A percentile compares a stretch with the other conserved stretches of the same genome.
These are phyloP conservation scores for Tolypocladium guangdongense DNA, from an alignment of 2,329 filamentous ascomycete genomes.

Conservation along the genomic window DNA sequence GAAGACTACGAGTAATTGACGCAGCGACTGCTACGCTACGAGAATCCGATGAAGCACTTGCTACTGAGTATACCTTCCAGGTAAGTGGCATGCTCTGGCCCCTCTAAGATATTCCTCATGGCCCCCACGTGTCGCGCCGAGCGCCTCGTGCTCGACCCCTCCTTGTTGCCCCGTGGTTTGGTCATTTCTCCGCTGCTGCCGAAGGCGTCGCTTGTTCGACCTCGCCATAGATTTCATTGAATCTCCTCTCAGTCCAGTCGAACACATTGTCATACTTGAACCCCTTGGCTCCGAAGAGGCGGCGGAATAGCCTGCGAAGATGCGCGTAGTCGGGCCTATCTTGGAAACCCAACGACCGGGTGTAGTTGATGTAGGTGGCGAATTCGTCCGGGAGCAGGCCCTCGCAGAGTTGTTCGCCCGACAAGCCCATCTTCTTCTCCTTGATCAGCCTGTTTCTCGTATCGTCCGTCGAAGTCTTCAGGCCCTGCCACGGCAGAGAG, in stretches of 20 bases:
- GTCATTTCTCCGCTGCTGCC: too few relatives aligned
- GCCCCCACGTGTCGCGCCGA: too few relatives aligned
- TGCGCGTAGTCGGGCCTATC: constrained; percentile 70
- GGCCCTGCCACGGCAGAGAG: too few relatives aligned
- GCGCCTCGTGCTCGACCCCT: too few relatives aligned
- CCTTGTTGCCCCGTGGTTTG: too few relatives aligned
- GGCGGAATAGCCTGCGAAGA: constrained; percentile 65
- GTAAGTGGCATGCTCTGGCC: too few relatives aligned
- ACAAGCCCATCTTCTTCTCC: too few relatives aligned
- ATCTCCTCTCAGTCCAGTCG: constrained; percentile 50
- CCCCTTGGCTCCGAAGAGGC: constrained; percentile 58
- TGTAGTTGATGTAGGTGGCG: constrained; percentile 67
- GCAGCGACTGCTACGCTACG: not conserved
- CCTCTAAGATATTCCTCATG: too few relatives aligned
- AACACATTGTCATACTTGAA: constrained; percentile 73
- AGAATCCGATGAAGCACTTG: not conserved
- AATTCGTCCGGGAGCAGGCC: constrained; percentile 62
- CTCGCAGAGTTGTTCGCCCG: constrained; percentile 61
- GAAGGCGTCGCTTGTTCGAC: too few relatives aligned
- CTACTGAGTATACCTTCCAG: too few relatives aligned
- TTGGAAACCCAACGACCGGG: constrained; percentile 59
- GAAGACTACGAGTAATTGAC: not conserved
- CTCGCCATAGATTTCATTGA: constrained; percentile 4
- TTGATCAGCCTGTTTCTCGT: too few relatives aligned
- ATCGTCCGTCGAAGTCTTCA: too few relatives aligned